Evolutionary conservation across 2,329 filamentous ascomycete genomes (phyloP).

Genomic region (Colletotrichum chrysophilum): DNA sequence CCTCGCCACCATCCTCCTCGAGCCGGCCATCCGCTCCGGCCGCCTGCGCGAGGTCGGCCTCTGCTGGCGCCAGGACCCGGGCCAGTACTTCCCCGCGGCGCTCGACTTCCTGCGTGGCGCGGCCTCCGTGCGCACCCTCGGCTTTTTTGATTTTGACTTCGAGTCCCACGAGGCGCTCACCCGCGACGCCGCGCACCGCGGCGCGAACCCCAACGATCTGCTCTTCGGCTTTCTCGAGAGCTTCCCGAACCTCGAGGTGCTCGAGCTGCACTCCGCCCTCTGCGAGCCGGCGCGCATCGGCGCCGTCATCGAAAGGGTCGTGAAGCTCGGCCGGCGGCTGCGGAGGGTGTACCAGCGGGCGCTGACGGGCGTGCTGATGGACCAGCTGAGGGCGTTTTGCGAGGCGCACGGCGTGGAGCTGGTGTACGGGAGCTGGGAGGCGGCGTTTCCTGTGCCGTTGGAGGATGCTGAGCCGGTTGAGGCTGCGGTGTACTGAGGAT

Average conservation of each 20-base stretch:
- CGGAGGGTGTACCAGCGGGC: slow-evolving; percentile 10
- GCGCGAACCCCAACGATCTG: not conserved
- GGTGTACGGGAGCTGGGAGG: slow-evolving; percentile 6
- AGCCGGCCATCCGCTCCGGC: slow-evolving; percentile 27
- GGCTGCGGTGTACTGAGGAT: not conserved
- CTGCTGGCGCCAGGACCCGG: slow-evolving; percentile 23
- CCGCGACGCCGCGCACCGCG: slow-evolving; percentile 8
- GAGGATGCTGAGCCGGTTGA: not conserved
- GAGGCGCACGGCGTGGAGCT: slow-evolving; percentile 14
- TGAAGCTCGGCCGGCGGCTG: not conserved
- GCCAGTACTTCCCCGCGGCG: slow-evolving; percentile 31
- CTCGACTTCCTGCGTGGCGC: slow-evolving; percentile 41
- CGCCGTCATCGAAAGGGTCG: slow-evolving; percentile 5
- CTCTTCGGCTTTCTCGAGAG: slow-evolving; percentile 21
- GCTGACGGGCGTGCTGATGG: slow-evolving; percentile 15
- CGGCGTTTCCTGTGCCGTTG: slow-evolving; percentile 11
- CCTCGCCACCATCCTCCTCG: slow-evolving; percentile 23
- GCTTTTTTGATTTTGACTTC: slow-evolving; percentile 40
- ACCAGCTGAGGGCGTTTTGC: slow-evolving; percentile 7
- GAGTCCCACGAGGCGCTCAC: slow-evolving; percentile 20
- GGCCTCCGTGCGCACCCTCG: slow-evolving; percentile 36
- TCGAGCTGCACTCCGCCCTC: slow-evolving; percentile 18
- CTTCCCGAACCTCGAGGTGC: slow-evolving; percentile 22
- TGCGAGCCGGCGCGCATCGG: not conserved
- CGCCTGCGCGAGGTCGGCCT: slow-evolving; percentile 35